Evolutionary conservation across 495 filamentous ascomycete genomes (phyloP).

Genomic region (Aspergillus asperescens): DNA sequence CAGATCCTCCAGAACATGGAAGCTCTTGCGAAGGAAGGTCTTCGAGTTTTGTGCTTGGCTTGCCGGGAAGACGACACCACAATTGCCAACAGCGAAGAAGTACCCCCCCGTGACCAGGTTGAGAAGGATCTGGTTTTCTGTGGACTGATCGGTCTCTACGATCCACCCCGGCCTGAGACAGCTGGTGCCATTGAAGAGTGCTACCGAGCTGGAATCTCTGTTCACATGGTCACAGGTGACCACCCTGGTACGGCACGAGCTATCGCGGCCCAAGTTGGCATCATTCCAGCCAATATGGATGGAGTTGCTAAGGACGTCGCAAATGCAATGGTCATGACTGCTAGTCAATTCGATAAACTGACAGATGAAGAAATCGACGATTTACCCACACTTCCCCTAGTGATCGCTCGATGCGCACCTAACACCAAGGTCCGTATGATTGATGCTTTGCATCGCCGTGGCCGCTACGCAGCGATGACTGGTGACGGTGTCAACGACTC

Average conservation of each 20-base stretch:
- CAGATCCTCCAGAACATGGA: constrained; percentile 61
- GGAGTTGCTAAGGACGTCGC: constrained; percentile 48
- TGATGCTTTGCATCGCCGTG: constrained; percentile 62
- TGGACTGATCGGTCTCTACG: constrained; percentile 67
- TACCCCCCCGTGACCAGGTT: constrained; percentile 50
- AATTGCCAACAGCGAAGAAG: constrained; percentile 28
- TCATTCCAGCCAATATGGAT: constrained; percentile 53
- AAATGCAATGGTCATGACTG: constrained; percentile 65
- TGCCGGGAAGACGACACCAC: constrained; percentile 36
- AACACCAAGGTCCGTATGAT: constrained; percentile 77
- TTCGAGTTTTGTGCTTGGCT: constrained; percentile 60
- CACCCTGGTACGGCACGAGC: constrained; percentile 60
- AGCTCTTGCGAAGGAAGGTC: constrained; percentile 55
- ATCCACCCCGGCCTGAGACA: constrained; percentile 58
- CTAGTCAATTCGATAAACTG: constrained; percentile 62
- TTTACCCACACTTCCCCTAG: constrained; percentile 59
- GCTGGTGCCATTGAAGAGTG: constrained; percentile 54
- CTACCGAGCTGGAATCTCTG: constrained; percentile 62
- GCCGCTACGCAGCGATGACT: constrained; percentile 73
- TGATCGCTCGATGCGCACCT: constrained; percentile 67
- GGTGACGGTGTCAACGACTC: constrained; percentile 88
- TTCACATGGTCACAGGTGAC: constrained; percentile 72
- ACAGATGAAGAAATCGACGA: constrained; percentile 59
- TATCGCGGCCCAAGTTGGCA: constrained; percentile 62
- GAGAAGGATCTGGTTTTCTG: constrained; percentile 57